phyloP scores from a whole-genome alignment of 345 rosid species.

The Hevea brasiliensis region DNA sequence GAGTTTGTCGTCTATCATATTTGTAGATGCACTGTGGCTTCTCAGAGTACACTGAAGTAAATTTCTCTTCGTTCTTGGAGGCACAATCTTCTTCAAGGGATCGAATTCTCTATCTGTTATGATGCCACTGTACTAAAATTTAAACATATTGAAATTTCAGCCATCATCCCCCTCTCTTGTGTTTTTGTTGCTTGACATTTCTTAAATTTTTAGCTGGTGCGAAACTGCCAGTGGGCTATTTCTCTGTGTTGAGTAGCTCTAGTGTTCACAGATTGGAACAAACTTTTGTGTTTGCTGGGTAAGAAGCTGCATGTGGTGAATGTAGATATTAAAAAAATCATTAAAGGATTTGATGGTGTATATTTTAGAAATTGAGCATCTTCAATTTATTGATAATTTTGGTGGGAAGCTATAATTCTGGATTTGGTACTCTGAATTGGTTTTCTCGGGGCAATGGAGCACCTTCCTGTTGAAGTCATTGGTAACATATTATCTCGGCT shows the following conservation, averaged over 20 bases:
- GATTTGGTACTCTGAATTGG: slow-evolving; percentile 1
- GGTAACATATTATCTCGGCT: slow-evolving; percentile 84
- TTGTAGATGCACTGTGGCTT: background rate
- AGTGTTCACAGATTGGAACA: slow-evolving; percentile 16
- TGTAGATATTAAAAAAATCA: background rate
- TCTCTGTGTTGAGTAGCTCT: slow-evolving; percentile 14
- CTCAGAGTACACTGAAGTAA: background rate
- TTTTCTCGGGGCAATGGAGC: slow-evolving; percentile 47
- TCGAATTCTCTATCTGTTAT: background rate
- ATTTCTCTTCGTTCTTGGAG: background rate
- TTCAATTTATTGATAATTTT: slow-evolving; percentile 2
- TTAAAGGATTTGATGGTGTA: slow-evolving; percentile 6
- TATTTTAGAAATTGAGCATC: slow-evolving; percentile 5
- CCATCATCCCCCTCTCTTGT: background rate
- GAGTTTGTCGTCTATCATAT: background rate
- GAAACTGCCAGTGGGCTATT: background rate
- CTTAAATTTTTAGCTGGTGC: background rate
- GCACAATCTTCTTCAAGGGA: background rate
- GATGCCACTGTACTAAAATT: background rate
- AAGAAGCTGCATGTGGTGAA: background rate
- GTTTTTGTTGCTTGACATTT: background rate
- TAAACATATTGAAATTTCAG: background rate
- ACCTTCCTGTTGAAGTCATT: slow-evolving; percentile 84
- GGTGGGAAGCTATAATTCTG: slow-evolving; percentile 4
- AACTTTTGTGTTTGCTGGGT: background rate